Percentiles rank a stretch among this genome's conserved stretches.
These are phyloP conservation scores for Xylaria palmicola DNA, from an alignment of 495 filamentous ascomycete genomes.

Conservation along the genomic window DNA sequence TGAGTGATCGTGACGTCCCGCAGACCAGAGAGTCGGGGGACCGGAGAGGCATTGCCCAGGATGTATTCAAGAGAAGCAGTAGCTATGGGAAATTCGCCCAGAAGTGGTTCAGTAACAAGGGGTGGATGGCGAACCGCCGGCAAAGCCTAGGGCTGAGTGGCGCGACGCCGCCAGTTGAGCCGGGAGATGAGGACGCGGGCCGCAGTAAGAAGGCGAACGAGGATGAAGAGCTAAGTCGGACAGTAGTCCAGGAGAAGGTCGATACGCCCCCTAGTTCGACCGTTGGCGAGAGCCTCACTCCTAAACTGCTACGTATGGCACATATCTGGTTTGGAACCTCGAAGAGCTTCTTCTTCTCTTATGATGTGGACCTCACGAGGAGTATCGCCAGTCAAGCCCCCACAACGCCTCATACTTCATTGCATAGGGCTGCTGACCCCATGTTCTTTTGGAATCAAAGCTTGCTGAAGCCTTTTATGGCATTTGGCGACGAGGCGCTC, in stretches of 20 bases:
- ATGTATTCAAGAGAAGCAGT: constrained; percentile 75
- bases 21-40: constrained; percentile 17
- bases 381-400: constrained; percentile 51
- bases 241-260: constrained; percentile 30
- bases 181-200: not conserved
- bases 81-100: constrained; percentile 85
- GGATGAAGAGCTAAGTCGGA: constrained; percentile 31
- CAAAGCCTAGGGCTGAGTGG: constrained; percentile 57
- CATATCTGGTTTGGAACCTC: constrained; percentile 75
- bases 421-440: constrained; percentile 73
- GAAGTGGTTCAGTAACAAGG: constrained; percentile 83
- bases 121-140: constrained; percentile 64
- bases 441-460: constrained; percentile 89
- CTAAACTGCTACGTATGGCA: constrained; percentile 80
- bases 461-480: constrained; percentile 71
- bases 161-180: constrained; percentile 13
- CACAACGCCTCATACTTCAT: constrained; percentile 45
- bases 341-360: constrained; percentile 86
- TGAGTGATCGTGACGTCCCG: constrained; percentile 28
- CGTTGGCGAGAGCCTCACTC: constrained; percentile 56
- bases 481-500: constrained; percentile 62
- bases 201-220: constrained; percentile 10
- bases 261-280: constrained; percentile 26
- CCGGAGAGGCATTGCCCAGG: constrained; percentile 66
- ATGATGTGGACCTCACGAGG: constrained; percentile 86